These are phyloP conservation scores for Suhomyces maxii DNA, from an alignment of 1,139 yeast species.

Conservation along the genomic window DNA sequence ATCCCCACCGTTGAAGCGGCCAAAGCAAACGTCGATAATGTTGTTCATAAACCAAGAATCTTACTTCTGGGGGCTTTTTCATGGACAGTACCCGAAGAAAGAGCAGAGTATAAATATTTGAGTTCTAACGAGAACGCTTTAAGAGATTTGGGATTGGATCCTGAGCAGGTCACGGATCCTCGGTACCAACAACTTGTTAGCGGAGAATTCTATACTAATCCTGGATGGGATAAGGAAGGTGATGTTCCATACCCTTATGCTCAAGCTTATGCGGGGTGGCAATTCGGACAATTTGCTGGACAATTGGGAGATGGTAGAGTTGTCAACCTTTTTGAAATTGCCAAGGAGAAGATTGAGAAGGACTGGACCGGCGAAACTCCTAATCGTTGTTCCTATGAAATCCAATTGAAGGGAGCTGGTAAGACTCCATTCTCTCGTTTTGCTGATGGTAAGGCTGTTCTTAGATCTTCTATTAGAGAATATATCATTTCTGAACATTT, in stretches of 20 bases:
- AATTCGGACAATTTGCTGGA: conserved; percentile 95
- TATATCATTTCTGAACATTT: conserved; percentile 82
- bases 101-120: conserved; percentile 56
- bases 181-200: conserved; percentile 58
- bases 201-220: conserved; percentile 50
- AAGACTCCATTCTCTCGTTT: conserved; percentile 88
- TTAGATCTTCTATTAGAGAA: conserved; percentile 85
- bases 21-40: conserved; percentile 32
- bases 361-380: conserved; percentile 18
- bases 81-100: conserved; percentile 63
- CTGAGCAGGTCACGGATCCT: conserved; percentile 35
- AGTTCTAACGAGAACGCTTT: conserved; percentile 64
- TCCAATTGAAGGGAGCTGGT: conserved; percentile 92
- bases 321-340: conserved; percentile 71
- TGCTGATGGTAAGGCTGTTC: conserved; percentile 95
- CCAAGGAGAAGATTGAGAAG: conserved; percentile 14
- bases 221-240: conserved; percentile 31
- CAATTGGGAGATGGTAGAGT: conserved; percentile 97
- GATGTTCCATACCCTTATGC: conserved; percentile 75
- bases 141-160: conserved; percentile 56
- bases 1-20: conserved; percentile 57
- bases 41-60: conserved; percentile 55
- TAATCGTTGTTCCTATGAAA: conserved; percentile 48
- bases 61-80: conserved; percentile 68
- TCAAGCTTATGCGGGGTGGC: conserved; percentile 94